Evolutionary conservation across 495 filamentous ascomycete species (phyloP), one percentile per base, ranked within the genome.

Genomic region (Lichina pygmaea): DNA sequence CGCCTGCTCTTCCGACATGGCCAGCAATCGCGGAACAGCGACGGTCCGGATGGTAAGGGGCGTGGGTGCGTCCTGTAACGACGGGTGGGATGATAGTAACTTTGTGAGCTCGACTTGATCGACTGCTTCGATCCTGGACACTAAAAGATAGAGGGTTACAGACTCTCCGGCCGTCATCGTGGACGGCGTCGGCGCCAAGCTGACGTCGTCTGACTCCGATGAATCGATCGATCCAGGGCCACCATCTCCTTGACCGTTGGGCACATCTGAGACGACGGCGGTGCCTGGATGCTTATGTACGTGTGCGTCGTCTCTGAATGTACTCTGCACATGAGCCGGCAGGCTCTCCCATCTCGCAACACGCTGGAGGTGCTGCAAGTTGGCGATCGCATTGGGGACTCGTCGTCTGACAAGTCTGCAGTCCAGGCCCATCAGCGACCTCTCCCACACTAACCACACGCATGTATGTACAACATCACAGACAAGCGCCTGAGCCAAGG

Each of bases 321-420:
- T 39, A 15, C 2, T 43, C 33, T 52, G 55, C 6, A 78, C 51
- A 15, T 59, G 52, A 6, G 54, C 40, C 2, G 84, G 80, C 6
- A 94, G 63, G 50, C 73, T 74, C 36, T 67, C 65, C 31, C 64
- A 70, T 55, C 82, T 86, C 41, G 74, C 75, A 48, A 89, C 81
- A 44, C 84, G 73, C 41, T 83, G 75, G 15, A 95, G 69, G 57
- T 97, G 89, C 54, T 71, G 67, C 33, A 84, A 62, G 49, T 76
- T 69, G 45, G 70, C 36, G 11, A 15, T 39, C 5, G 36, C 10
- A 3, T 11, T 11, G 36, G 36, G 36, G 13, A 39, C 6, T 11
- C 10, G 11, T 11, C 36, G 36, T 39, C 36, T 11, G 11, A 39
- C 11, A 11, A 39, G 13, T 11, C 36, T 39, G 36, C 66, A 49